A percentile compares a stretch with the other conserved stretches of the same genome.
phyloP scores from a whole-genome alignment of 345 rosid species.

The Melaleuca alternifolia region DNA sequence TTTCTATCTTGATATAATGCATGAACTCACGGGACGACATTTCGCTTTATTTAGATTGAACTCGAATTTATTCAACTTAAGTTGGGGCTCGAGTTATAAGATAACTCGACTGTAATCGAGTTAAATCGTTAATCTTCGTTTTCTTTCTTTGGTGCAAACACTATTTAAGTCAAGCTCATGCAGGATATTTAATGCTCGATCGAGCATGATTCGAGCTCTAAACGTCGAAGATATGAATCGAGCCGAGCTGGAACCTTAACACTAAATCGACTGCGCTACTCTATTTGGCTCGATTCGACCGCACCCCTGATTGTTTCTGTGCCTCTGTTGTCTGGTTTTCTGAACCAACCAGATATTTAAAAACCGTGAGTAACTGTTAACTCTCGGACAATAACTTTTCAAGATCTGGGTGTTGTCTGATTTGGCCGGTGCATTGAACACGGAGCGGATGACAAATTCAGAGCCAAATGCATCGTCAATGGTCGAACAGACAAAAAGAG shows the following conservation, averaged over 20 bases:
- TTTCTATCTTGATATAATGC: not conserved
- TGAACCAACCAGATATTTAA: not conserved
- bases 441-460: not conserved
- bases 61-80: not conserved
- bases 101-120: not conserved
- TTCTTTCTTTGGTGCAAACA: not conserved
- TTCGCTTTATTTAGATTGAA: not conserved
- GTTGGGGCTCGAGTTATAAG: not conserved
- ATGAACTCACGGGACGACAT: not conserved
- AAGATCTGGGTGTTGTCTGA: not conserved
- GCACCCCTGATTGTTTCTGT: not conserved
- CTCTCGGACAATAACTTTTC: not conserved
- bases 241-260: not conserved
- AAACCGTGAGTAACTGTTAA: not conserved
- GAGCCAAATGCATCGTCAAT: not conserved
- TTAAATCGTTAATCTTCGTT: not conserved
- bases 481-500: not conserved
- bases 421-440: not conserved
- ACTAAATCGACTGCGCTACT: rapidly evolving
- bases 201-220: not conserved
- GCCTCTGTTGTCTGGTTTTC: not conserved
- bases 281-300: not conserved
- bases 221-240: not conserved
- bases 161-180: not conserved
- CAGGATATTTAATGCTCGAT: not conserved